These are phyloP conservation scores for Xylaria polymorpha DNA, from an alignment of 2,329 filamentous ascomycete species.

Conservation along the genomic window DNA sequence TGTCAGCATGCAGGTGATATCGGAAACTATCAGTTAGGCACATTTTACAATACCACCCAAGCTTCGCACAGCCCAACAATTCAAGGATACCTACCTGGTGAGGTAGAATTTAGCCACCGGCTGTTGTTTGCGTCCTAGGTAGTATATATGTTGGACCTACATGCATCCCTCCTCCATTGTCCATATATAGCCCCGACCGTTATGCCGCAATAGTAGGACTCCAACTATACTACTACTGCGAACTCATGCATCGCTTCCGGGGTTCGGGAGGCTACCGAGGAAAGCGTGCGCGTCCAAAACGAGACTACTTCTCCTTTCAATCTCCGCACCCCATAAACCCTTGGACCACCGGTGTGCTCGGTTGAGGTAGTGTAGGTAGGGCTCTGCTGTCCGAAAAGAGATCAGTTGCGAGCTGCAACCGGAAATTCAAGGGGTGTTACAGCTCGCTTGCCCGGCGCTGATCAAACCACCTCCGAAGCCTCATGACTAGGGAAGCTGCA, in stretches of 20 bases:
- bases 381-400: slow-evolving; percentile 21
- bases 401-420: slow-evolving; percentile 14
- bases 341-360: slow-evolving; percentile 6
- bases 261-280: neutral
- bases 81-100: neutral
- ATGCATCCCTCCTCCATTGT: neutral
- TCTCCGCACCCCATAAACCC: slow-evolving; percentile 8
- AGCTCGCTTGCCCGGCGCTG: slow-evolving; percentile 32
- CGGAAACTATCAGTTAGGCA: slow-evolving; percentile 6
- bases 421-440: slow-evolving; percentile 34
- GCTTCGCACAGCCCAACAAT: neutral
- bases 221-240: neutral
- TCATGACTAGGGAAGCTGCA: slow-evolving; percentile 21
- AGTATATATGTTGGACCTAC: neutral
- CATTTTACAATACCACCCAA: slow-evolving; percentile 2
- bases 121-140: neutral
- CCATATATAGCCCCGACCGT: neutral
- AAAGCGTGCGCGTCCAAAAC: slow-evolving; percentile 1
- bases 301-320: slow-evolving; percentile 10
- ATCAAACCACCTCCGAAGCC: slow-evolving; percentile 32
- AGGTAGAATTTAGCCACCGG: slow-evolving; percentile 3
- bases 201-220: neutral
- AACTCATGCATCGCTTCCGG: slow-evolving; percentile 6
- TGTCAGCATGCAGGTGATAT: slow-evolving; percentile 35
- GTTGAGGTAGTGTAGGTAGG: slow-evolving; percentile 6